phyloP scores from a whole-genome alignment of 140 eudicot species.

The Flaveria floridana region DNA sequence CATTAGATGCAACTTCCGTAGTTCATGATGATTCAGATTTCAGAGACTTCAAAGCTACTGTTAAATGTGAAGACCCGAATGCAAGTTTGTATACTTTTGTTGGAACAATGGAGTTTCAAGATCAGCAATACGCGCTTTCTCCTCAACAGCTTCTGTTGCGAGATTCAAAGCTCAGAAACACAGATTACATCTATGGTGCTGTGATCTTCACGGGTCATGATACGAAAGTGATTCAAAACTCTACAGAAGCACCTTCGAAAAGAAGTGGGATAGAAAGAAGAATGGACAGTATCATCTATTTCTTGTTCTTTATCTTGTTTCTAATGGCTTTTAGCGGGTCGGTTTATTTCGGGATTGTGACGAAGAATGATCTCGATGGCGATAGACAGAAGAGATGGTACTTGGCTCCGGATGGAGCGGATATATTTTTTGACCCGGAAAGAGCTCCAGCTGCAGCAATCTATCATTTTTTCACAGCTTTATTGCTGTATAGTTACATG shows the following conservation, averaged over 20 bases:
- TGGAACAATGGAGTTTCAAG: conserved; percentile 81
- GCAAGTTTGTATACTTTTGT: conserved; percentile 81
- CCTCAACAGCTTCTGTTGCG: conserved; percentile 87
- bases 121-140: conserved; percentile 64
- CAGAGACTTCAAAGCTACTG: conserved; percentile 55
- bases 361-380: conserved; percentile 56
- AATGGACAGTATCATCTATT: conserved; percentile 80
- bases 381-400: conserved; percentile 76
- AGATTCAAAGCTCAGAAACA: conserved; percentile 83
- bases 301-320: conserved; percentile 64
- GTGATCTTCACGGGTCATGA: conserved; percentile 95
- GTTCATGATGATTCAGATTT: conserved; percentile 54
- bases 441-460: conserved; percentile 73
- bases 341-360: conserved; percentile 61
- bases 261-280: conserved; percentile 82
- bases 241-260: conserved; percentile 87
- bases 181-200: conserved; percentile 74
- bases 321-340: conserved; percentile 67
- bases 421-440: conserved; percentile 62
- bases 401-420: conserved; percentile 54
- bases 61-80: conserved; percentile 95
- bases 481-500: conserved; percentile 69
- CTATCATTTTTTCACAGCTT: conserved; percentile 66
- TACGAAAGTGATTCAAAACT: conserved; percentile 86
- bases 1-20: conserved; percentile 67